Base-by-base conservation (phyloP, 495 filamentous ascomycete species). In the Hypoxylon rickii region DNA sequence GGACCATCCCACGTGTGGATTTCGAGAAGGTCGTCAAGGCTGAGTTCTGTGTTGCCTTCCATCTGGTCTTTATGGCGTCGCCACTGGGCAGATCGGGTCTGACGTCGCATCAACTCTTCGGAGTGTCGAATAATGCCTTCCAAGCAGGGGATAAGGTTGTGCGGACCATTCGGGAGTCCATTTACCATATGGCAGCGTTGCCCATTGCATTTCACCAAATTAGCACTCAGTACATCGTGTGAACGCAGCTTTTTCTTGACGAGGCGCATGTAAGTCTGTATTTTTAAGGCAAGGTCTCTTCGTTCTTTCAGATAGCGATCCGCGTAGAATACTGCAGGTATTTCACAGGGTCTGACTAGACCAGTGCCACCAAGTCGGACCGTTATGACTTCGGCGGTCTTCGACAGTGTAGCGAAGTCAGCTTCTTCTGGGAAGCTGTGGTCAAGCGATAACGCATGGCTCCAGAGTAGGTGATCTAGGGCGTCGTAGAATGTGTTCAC, bases 231-330 rank as follows among this genome's bases (percentile, higher is more conserved):
- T 13, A 51, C 6, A 20, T 55, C 51, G 37, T 42, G 55, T 10
- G 51, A n/a, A 18, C 42, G 58, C 37, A 61, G 3, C 36, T 61
- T 44, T 15, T 55, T 67, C 13, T 55, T 65, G 10, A 69, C 55
- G n/a, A 58, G 59, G 7, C 60, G 38, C 34, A 76, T 70, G 18
- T 76, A 66, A 16, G 46, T 42, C 42, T 79, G 72, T 48, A 82
- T 67, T 11, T 71, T 61, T 12, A 68, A 21, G 15, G 84, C 72
- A 49, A 79, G 63, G 1, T 84, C 75, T 55, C 76, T 76, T 51
- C 80, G 81, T 26, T 69, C 72, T 44, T 82, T 77, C 51, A 91
- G 69, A 69, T 96, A 96, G 29, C 90, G 80, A 67, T 96, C 91
- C 6, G 85, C 79, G 62, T 92, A 95, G 59, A 91, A 84, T 0